Base-by-base conservation (phyloP, 345 rosid species). In the Camelina sativa region DNA sequence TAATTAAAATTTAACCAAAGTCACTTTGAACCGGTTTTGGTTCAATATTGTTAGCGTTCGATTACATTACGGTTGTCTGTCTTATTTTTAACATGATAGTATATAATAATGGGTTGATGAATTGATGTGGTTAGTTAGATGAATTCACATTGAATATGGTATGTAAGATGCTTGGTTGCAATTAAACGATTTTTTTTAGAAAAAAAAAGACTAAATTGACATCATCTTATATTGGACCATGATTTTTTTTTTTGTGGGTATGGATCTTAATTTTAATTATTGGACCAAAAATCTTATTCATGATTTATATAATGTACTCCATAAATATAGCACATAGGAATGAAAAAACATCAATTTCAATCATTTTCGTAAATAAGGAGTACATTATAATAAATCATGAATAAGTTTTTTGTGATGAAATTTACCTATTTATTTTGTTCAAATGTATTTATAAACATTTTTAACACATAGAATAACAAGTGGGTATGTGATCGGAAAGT, bases 401-500 rank as follows among this genome's bases (percentile, higher is more conserved):
- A 56, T 30, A 7, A 3, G 38, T 15, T 41, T 43, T 41, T 13
- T 13, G 8, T 12, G 13, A 47, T 59, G 37, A 48, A 47, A 60
- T 38, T 8, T 48, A 60, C 34, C 15, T 32, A 3, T 20, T 32
- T 30, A 3, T 11, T 25, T 16, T 50, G 53, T 51, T 20, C 30
- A 20, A 51, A 40, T 40, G 4, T 51, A 51, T n/a, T 9, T n/a
- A n/a, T 7, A 66, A 35, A 60, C 17, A 22, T 50, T 40, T 15
- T 52, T 43, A 44, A 17, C 5, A 41, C 48, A 48, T 48, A 71
- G 50, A 64, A 63, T 52, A 53, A 6, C 57, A 46, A 25, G 70
- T 65, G 70, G 52, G 19, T 11, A 74, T 74, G 61, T 37, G 71
- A 56, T 34, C 35, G 59, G 25, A 65, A 74, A 74, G 72, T 58